Base-by-base conservation (phyloP, 192 early-diverging fungal species). In the Diversispora epigaea region DNA sequence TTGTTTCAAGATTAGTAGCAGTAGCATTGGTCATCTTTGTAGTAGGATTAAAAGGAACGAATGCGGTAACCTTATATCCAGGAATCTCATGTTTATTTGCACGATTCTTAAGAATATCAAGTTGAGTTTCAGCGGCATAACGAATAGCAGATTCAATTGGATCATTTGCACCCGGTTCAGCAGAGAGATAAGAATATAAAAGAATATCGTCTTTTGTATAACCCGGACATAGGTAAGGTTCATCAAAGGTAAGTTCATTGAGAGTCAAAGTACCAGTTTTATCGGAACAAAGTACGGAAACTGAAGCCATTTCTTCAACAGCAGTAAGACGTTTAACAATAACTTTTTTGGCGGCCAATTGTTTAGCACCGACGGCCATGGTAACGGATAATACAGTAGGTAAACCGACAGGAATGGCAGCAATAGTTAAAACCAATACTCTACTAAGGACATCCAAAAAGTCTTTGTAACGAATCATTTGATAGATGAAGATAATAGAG, bases 311-410 rank as follows among this genome's bases (percentile, higher is more conserved):
- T 80, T 96, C 93, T 84, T 97, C 95, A 41, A 97, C 94, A 32
- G 95, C 94, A 3, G 95, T 94, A 47, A 97, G 86, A 68, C 94
- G 94, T 86, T 97, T 96, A 71, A 95, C 93, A 81, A 97, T 97
- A 77, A 96, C 96, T 84, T 97, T 86, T 81, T 96, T 95, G 41
- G 88, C 87, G 39, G 96, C 94, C 40, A 98, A 86, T 83, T 97
- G 91, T 77, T 89, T 89, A 61, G 95, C 93, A 75, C 96, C 96
- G 69, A 98, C 90, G n/a, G 96, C 96, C 95, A 98, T 97, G 25
- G 96, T 98, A 15, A 97, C 95, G 11, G 93, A 94, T 90, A 98
- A 90, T 61, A 97, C 94, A 6, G 96, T 96, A 40, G 95, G 96
- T 32, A 98, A 89, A 84, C 96, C 96, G 22, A 96, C 91, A 22